Base-by-base conservation (phyloP, 106 monocot genomes). In the Apostasia shenzhenica region DNA sequence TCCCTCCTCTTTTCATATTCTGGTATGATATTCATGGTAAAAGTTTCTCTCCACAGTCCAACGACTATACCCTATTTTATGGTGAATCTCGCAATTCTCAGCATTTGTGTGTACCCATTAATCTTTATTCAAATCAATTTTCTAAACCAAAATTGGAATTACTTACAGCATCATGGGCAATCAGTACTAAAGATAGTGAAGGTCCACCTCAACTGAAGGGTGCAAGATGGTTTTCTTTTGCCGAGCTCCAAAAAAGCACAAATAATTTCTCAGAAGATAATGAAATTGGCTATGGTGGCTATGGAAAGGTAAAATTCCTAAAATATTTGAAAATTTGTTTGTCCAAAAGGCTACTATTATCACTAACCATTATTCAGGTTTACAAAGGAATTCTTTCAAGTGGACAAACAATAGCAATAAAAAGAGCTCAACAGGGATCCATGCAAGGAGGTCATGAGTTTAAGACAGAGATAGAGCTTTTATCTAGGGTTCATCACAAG, bases 401-500 rank as follows among this genome's bases (percentile, higher is more conserved):
- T 70, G 89, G 84, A 12, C 82, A 82, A 66, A 3, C 83, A 2
- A 80, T 87, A 43, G 94, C 94, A 45, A 90, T 94, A 57, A 94
- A 94, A 77, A 87, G 89, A 65, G 76, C 76, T 0, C 74, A 79
- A 7, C 59, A 76, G 45, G 94, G 87, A 66, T 94, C 94, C 12
- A 84, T 49, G 74, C 94, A 94, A 72, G 94, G 93, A 41, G 86
- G 80, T 1, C 74, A 80, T 37, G 93, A 94, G 67, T 94, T 94
- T 80, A 94, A 94, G 75, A 90, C 84, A 1, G 93, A 94, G 73
- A 86, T 94, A 9, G 93, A 94, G 70, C 52, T 93, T 66, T 77
- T 93, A 48, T 86, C 93, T 0, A 79, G 89, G 53, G 89, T 86
- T 47, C 86, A 86, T 77, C 86, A 83, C 77, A 89, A 81, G 51